Evolutionary conservation across 495 filamentous ascomycete species (phyloP).

Genomic region (Geopyxis carbonaria): DNA sequence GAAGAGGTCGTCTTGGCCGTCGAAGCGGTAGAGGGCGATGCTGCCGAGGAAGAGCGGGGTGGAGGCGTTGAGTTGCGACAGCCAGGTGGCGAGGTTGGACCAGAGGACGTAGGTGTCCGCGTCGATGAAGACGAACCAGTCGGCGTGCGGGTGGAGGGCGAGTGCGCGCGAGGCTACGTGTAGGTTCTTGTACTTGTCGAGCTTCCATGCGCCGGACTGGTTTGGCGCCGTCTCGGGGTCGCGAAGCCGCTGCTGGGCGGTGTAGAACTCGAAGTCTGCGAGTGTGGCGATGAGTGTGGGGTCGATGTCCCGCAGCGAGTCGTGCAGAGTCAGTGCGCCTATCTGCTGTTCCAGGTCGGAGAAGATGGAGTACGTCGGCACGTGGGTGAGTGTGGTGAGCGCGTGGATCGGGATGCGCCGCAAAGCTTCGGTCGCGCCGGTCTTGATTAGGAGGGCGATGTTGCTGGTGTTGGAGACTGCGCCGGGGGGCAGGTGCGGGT

Average conservation of each 20-base stretch:
- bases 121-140: conserved; percentile 54
- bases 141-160: conserved; percentile 9
- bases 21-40: conserved; percentile 36
- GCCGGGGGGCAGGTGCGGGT: no score
- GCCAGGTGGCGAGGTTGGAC: conserved; percentile 42
- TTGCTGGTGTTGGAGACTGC: no score
- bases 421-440: conserved; percentile 27
- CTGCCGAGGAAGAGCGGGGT: conserved; percentile 42
- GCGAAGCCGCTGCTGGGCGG: no score
- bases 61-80: conserved; percentile 31
- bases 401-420: conserved; percentile 33
- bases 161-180: conserved; percentile 38
- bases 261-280: conserved; percentile 37
- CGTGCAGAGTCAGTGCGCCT: conserved; percentile 32
- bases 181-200: conserved; percentile 45
- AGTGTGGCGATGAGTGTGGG: conserved; percentile 26
- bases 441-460: conserved; percentile 29
- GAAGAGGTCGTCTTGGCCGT: no score
- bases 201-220: conserved; percentile 39
- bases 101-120: conserved; percentile 52
- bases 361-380: conserved; percentile 39
- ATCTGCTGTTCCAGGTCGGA: conserved; percentile 38
- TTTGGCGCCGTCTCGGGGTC: no score
- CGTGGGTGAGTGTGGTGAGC: conserved; percentile 35
- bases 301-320: conserved; percentile 32